Conservation (phyloP, 164 flowering plant species). For the Umbilicus rupestris region DNA sequence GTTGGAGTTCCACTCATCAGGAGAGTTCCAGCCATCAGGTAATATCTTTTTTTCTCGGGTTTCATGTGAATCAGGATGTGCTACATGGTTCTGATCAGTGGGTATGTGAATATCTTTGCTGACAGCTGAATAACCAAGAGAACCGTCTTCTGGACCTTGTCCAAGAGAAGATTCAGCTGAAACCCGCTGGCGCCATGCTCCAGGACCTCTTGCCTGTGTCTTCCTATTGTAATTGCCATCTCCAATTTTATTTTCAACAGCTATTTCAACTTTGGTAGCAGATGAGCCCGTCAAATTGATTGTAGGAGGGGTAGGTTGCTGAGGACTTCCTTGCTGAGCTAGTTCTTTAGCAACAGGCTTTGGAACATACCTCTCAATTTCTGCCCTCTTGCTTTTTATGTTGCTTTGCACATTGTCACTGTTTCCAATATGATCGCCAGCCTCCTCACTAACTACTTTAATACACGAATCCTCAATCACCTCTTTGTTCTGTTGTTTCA, state of each 20-base stretch:
- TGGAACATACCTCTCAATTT: constrained; percentile 92
- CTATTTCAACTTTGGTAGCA: constrained; percentile 19
- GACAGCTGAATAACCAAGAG: constrained; percentile 15
- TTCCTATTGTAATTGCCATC: constrained; percentile 42
- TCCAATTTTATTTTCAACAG: constrained; percentile 29
- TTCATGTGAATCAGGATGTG: constrained; percentile 22
- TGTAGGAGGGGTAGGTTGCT: constrained; percentile 24
- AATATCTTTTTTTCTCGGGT: constrained; percentile 21
- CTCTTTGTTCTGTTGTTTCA: constrained; percentile 50
- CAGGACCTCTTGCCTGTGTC: constrained; percentile 34
- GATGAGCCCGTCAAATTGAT: constrained; percentile 16
- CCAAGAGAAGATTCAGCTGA: constrained; percentile 24
- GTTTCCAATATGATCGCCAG: constrained; percentile 20
- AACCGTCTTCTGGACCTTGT: constrained; percentile 26
- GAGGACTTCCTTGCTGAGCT: constrained; percentile 56
- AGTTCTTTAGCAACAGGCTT: constrained; percentile 85
- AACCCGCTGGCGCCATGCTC: constrained; percentile 62
- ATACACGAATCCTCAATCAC: constrained; percentile 28
- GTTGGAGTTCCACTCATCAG: constrained; percentile 20
- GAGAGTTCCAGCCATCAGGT: constrained; percentile 25
- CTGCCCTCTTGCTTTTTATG: constrained; percentile 76
- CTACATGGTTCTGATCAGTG: constrained; percentile 19
- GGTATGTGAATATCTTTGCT: constrained; percentile 22
- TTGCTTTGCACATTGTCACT: constrained; percentile 38
- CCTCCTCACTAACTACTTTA: constrained; percentile 29